Evolutionary conservation across 768 basidiomycete genomes (phyloP).

Genomic region (Leucosporidium scottii): DNA sequence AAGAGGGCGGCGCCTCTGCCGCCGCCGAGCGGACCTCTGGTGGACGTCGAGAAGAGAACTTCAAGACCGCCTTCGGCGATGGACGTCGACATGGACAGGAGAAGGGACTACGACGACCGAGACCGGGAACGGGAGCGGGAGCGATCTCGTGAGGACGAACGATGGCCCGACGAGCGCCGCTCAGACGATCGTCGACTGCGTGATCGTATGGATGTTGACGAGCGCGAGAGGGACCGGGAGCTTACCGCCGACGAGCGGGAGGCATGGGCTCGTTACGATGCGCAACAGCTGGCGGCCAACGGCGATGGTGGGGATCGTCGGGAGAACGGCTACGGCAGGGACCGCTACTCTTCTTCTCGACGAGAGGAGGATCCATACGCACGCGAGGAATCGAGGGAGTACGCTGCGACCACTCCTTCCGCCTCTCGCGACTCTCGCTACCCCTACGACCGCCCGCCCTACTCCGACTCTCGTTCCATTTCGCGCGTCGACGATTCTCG

Average conservation of each 20-base stretch:
- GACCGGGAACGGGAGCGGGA: conserved; percentile 3
- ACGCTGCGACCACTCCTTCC: background rate
- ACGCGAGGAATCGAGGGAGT: no score
- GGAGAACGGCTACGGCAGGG: no score
- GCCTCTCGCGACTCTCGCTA: background rate
- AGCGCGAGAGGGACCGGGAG: background rate
- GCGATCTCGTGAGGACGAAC: background rate
- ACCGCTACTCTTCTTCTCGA: no score
- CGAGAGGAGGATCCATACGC: no score
- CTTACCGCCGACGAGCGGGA: background rate
- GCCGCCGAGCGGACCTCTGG: no score
- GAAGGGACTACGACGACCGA: background rate
- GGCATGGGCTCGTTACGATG: background rate
- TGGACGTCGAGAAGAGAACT: conserved; percentile 26
- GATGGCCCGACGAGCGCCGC: no score
- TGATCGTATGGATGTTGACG: conserved; percentile 20
- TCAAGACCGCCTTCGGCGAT: background rate
- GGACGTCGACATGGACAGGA: conserved; percentile 1
- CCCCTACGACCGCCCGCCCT: background rate
- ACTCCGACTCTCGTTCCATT: background rate
- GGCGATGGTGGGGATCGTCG: background rate
- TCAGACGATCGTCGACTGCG: no score
- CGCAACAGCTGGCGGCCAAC: background rate
- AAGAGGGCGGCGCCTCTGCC: no score
- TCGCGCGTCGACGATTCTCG: background rate